Evolutionary conservation across 2,329 filamentous ascomycete genomes (phyloP).

Genomic region (Colletotrichum liriopes): DNA sequence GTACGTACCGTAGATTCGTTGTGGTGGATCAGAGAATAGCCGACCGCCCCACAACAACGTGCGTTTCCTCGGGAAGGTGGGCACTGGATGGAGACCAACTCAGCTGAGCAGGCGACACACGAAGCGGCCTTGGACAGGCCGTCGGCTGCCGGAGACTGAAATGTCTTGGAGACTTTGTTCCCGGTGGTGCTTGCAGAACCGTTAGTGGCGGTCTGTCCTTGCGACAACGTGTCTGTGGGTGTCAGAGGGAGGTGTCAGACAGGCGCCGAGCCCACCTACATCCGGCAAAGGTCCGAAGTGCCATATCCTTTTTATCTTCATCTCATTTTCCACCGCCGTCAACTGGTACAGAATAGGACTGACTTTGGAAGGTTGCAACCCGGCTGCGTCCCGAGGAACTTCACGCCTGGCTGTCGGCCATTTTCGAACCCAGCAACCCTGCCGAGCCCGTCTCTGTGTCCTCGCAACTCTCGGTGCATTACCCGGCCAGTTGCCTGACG

Average conservation of each 20-base stretch:
- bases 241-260: neutral
- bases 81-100: constrained; percentile 10
- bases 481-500: neutral
- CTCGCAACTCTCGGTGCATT: neutral
- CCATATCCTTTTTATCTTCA: neutral
- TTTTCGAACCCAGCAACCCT: neutral
- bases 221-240: neutral
- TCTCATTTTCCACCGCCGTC: neutral
- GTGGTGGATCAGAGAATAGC: constrained; percentile 9
- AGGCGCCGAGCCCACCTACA: neutral
- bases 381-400: no score
- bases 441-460: neutral
- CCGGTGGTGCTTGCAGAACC: neutral
- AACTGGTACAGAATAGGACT: neutral
- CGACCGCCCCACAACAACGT: constrained; percentile 13
- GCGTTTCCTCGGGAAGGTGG: constrained; percentile 17
- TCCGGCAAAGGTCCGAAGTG: neutral
- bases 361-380: neutral
- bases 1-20: neutral
- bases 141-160: neutral
- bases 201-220: neutral
- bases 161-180: neutral
- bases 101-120: neutral
- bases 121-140: neutral
- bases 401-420: neutral